Base-by-base conservation (phyloP, 768 basidiomycete genomes). In the Atractiella rhizophila region DNA sequence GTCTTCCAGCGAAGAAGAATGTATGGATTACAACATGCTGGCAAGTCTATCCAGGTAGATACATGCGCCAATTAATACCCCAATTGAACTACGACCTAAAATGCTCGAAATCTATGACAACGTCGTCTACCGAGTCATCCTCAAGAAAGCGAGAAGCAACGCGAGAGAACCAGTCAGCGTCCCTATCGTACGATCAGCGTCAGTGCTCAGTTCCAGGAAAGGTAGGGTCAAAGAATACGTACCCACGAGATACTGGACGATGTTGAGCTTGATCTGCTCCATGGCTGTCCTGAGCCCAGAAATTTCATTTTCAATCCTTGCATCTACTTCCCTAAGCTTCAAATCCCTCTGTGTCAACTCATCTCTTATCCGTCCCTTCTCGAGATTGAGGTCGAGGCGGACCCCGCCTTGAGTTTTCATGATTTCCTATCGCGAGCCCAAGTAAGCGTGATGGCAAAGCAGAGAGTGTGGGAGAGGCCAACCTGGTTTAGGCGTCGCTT, bases 321-420 rank as follows among this genome's bases (percentile, higher is more conserved):
- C 94, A 53, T 96, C 88, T 15, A 94, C 85, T 58, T 98, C 88
- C 58, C 82, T 83, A 55, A 96, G 79, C 69, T 94, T 94, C 39
- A 86, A 63, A 54, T 91, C 85, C 53, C 94, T 81, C 29, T 73
- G 71, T 50, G 72, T 75, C 49, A 73, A 74, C 64, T 96, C 86
- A 55, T 96, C 86, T 39, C 88, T 64, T 65, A 94, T 80, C 34
- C 88, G 67, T 1, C 83, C 83, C 57, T 96, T 96, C 64, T 98
- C 88, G 20, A 96, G 62, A 60, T 98, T 98, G 43, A 98, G 60
- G 58, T 98, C 91, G 13, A 98, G 61, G 39, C 88, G 64, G 4
- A 98, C 91, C 15, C 85, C 85, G 10, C 76, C 77, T 57, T 91
- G 85, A 8, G 85, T 91, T 19, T 76, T 68, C 4, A 73, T 77